A percentile compares a stretch with the other conserved stretches of the same genome.
phyloP scores from a whole-genome alignment of 352 stramenopile genomes.

The Phytophthora sp. region DNA sequence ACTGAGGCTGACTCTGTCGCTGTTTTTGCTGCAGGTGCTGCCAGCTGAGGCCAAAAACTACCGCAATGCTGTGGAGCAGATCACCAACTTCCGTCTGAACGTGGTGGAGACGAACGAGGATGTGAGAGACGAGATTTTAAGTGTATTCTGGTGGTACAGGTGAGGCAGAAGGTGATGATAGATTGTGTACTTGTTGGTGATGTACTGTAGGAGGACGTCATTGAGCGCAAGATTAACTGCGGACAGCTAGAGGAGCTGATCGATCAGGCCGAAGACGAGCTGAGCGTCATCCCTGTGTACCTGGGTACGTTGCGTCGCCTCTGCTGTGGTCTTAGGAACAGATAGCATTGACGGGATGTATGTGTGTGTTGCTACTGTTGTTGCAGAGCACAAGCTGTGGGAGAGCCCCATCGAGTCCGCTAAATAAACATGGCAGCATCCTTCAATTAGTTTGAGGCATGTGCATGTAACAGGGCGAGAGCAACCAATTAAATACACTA shows the following conservation, averaged over 20 bases:
- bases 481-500: slow-evolving; percentile 34
- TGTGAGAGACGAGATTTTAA: slow-evolving; percentile 39
- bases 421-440: slow-evolving; percentile 22
- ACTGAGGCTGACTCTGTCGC: slow-evolving; percentile 6
- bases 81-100: slow-evolving; percentile 87
- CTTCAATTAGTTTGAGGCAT: background rate
- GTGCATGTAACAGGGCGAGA: slow-evolving; percentile 2
- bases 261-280: slow-evolving; percentile 86
- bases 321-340: background rate
- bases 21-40: slow-evolving; percentile 52
- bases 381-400: slow-evolving; percentile 88
- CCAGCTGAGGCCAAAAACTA: slow-evolving; percentile 75
- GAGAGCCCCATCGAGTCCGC: slow-evolving; percentile 67
- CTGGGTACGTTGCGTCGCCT: slow-evolving; percentile 52
- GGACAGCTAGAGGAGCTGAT: slow-evolving; percentile 90
- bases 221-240: slow-evolving; percentile 89
- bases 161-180: background rate
- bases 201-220: slow-evolving; percentile 63
- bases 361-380: background rate
- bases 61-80: slow-evolving; percentile 79
- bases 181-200: slow-evolving; percentile 1
- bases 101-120: slow-evolving; percentile 77
- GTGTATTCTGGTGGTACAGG: slow-evolving; percentile 25
- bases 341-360: slow-evolving; percentile 17
- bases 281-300: slow-evolving; percentile 87